Evolutionary conservation across 1,284 basidiomycete species (phyloP).

Genomic region (Heterobasidion parviporum): DNA sequence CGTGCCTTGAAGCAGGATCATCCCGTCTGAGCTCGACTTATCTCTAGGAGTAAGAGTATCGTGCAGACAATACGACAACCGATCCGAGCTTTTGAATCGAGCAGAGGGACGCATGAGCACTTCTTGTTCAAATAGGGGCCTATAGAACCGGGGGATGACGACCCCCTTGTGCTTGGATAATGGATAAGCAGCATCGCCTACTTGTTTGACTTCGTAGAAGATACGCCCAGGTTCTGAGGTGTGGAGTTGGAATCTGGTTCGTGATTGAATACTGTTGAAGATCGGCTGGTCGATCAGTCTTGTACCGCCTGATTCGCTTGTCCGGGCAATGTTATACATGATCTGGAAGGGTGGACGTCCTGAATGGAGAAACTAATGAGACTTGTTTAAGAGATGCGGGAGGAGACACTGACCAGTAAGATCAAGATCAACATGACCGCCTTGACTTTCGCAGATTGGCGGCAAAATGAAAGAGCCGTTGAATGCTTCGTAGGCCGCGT

Average conservation of each 20-base stretch:
- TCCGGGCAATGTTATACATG: constrained; percentile 69
- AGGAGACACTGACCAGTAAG: constrained; percentile 50
- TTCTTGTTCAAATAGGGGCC: constrained; percentile 77
- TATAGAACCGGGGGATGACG: constrained; percentile 53
- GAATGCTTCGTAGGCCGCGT: constrained; percentile 44
- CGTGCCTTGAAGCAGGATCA: constrained; percentile 63
- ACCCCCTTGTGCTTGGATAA: constrained; percentile 51
- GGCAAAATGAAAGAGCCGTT: constrained; percentile 66
- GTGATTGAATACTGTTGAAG: constrained; percentile 81
- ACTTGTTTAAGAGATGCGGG: not conserved
- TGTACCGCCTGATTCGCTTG: constrained; percentile 50
- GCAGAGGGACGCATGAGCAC: constrained; percentile 73
- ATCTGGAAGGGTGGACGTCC: constrained; percentile 84
- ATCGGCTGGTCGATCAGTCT: constrained; percentile 62
- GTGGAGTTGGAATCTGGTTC: constrained; percentile 78
- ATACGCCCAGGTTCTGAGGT: constrained; percentile 76
- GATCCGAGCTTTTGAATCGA: constrained; percentile 59
- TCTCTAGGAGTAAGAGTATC: constrained; percentile 55
- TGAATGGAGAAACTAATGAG: constrained; percentile 17
- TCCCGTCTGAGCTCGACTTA: constrained; percentile 45
- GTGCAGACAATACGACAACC: constrained; percentile 71
- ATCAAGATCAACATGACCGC: constrained; percentile 74
- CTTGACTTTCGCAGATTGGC: constrained; percentile 75
- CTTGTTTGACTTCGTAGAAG: constrained; percentile 82
- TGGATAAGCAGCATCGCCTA: constrained; percentile 86